Evolutionary conservation across 2,329 filamentous ascomycete species (phyloP), one percentile per base, ranked within the genome.

Genomic region (Cladophialophora exuberans): DNA sequence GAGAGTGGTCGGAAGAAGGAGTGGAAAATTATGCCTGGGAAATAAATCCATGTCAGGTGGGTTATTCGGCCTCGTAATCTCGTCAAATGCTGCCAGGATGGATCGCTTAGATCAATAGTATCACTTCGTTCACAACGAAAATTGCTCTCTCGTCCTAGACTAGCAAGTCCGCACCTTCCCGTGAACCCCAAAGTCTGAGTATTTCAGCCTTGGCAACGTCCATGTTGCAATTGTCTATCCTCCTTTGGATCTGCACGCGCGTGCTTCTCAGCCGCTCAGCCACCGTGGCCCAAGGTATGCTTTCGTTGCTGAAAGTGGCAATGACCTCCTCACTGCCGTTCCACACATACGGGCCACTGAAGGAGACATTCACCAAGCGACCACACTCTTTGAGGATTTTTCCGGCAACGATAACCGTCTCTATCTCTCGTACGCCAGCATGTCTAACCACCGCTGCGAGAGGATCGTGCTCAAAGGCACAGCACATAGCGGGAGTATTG

Each of bases 171-270:
- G 13, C 31, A 26, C 45, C 33, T 13, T 6, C n/a, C 15, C 30
- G 33, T 39, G 31, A 39, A n/a, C 45, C 45, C 45, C 33, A 39
- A 18, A 28, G 31, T 15, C 39, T 39, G 31, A 48, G 45, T 10
- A 48, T 48, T 22, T 48, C 45, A 4, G 15, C 33, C 26, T 48
- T 39, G 7, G 33, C 45, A 28, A 39, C 45, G 4, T 39, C n/a
- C 45, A 48, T 48, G 6, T 48, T 23, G 23, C 45, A 48, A 48
- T 31, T 10, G 11, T 48, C 45, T 18, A 48, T 48, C 20, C 45
- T 48, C 45, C 20, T 18, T 13, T 48, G 45, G 10, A 48, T 48
- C 15, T 48, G 20, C 20, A n/a, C 10, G 17, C 45, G 26, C 13
- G 45, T 39, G 22, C 31, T 28, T 15, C 45, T 35, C 33, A 39